phyloP scores from a whole-genome alignment of 2,329 filamentous ascomycete species.

The Fusarium liriodendri region DNA sequence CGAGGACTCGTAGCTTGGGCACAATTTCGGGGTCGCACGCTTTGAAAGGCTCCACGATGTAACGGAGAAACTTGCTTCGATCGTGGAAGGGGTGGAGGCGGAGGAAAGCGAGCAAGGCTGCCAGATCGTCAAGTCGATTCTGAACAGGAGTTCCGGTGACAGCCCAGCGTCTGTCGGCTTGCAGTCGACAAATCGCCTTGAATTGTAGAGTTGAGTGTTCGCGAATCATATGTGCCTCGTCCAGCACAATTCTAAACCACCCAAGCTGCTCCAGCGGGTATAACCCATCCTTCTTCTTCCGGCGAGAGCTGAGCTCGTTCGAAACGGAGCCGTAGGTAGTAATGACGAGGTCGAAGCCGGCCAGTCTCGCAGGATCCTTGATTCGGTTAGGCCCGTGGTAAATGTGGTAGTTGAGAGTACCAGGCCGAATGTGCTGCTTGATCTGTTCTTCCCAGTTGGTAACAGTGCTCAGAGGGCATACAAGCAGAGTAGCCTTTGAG shows the following conservation, averaged over 20 bases:
- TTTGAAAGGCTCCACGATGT: constrained; percentile 89
- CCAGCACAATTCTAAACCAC: constrained; percentile 93
- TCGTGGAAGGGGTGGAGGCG: constrained; percentile 88
- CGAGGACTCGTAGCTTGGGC: constrained; percentile 85
- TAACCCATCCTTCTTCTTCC: constrained; percentile 67
- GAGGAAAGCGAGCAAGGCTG: constrained; percentile 87
- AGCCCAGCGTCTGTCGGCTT: constrained; percentile 89
- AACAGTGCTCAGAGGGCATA: constrained; percentile 91
- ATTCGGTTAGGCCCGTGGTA: constrained; percentile 87
- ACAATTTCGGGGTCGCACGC: constrained; percentile 85
- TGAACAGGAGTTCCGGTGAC: constrained; percentile 98
- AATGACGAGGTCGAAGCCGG: constrained; percentile 84
- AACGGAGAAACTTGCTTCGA: constrained; percentile 77
- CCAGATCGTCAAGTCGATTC: constrained; percentile 91
- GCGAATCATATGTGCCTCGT: constrained; percentile 95
- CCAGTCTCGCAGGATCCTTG: constrained; percentile 74
- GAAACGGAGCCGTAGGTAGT: constrained; percentile 93
- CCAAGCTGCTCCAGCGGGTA: constrained; percentile 81
- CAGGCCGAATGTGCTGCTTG: constrained; percentile 78
- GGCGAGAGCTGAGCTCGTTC: constrained; percentile 77
- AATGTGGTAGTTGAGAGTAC: constrained; percentile 77
- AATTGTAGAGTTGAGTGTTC: constrained; percentile 85
- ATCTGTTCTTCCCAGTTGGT: constrained; percentile 97
- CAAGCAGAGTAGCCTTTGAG: constrained; percentile 82
- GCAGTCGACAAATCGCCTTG: constrained; percentile 83